These are phyloP conservation scores for Geotrichum europaeum DNA, from an alignment of 1,139 yeast genomes.

Conservation along the genomic window DNA sequence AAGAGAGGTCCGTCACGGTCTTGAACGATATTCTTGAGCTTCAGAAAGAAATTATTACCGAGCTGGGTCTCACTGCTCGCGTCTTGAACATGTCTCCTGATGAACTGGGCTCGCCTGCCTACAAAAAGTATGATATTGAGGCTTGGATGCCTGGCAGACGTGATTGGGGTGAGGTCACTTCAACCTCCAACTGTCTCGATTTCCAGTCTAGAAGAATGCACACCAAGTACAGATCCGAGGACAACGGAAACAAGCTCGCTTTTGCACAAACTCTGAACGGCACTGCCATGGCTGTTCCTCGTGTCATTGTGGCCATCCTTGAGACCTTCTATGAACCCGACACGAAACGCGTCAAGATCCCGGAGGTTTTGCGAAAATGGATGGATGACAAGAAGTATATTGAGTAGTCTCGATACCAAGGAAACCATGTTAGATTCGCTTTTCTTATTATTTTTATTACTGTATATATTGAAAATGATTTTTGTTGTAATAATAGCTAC, in stretches of 20 bases:
- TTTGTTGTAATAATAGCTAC: not conserved
- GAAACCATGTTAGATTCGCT: not conserved
- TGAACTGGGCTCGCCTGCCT: slow-evolving; percentile 92
- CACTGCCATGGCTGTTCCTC: slow-evolving; percentile 92
- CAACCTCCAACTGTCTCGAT: slow-evolving; percentile 88
- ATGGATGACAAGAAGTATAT: slow-evolving; percentile 34
- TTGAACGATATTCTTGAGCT: slow-evolving; percentile 57
- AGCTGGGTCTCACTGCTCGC: slow-evolving; percentile 73
- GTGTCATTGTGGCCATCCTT: slow-evolving; percentile 79
- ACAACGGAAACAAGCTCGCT: slow-evolving; percentile 35
- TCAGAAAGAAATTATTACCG: slow-evolving; percentile 58
- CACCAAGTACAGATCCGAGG: slow-evolving; percentile 43
- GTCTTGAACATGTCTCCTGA: slow-evolving; percentile 84
- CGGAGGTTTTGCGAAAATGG: slow-evolving; percentile 50
- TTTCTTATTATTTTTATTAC: not conserved
- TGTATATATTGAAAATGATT: not conserved
- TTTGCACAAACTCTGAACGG: slow-evolving; percentile 87
- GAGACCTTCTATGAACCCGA: slow-evolving; percentile 73
- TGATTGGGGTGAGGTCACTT: slow-evolving; percentile 86
- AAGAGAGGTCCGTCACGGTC: slow-evolving; percentile 39
- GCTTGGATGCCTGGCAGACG: slow-evolving; percentile 99
- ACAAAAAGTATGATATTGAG: slow-evolving; percentile 86
- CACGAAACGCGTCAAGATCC: slow-evolving; percentile 54
- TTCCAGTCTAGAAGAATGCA: slow-evolving; percentile 82
- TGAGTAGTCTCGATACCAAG: not conserved